phyloP scores from a whole-genome alignment of 163 green algal genomes.

The Volvox carteri region DNA sequence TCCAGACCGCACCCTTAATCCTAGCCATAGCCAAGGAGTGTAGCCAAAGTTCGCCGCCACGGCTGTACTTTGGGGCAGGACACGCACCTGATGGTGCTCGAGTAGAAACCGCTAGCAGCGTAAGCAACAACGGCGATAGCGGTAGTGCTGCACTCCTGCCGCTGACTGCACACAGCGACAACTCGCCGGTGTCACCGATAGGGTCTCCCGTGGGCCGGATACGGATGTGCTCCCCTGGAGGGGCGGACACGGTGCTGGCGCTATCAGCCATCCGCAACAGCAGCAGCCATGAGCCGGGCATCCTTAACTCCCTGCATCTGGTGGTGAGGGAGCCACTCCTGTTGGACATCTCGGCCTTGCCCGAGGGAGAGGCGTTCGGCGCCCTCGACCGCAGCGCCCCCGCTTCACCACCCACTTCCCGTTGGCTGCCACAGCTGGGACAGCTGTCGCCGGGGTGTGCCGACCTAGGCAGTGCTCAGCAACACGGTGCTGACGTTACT shows the following conservation, averaged over 20 bases:
- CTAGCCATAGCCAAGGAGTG: too few relatives aligned
- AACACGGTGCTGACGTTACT: too few relatives aligned
- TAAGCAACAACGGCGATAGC: not conserved
- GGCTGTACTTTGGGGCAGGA: too few relatives aligned
- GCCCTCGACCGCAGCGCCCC: not conserved
- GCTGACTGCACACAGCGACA: too few relatives aligned
- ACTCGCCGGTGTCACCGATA: not conserved
- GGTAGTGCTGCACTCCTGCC: not conserved
- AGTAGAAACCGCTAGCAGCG: not conserved
- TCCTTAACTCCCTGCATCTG: slow-evolving; percentile 1
- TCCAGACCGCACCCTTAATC: not conserved
- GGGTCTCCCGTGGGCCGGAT: not conserved
- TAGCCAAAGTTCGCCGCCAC: too few relatives aligned
- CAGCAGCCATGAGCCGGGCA: not conserved
- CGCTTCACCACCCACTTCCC: not conserved
- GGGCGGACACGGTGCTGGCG: not conserved
- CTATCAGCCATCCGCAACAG: not conserved
- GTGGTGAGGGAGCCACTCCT: slow-evolving; percentile 14
- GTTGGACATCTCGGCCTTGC: not conserved
- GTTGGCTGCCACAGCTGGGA: not conserved
- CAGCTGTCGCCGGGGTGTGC: not conserved
- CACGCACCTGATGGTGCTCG: too few relatives aligned
- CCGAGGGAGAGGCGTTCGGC: not conserved
- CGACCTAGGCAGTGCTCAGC: not conserved
- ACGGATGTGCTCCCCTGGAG: not conserved